Percentiles rank a stretch among this genome's conserved stretches.
phyloP scores from a whole-genome alignment of 805 yeast species.

The Saccharomycopsis oosterbeekiorum region DNA sequence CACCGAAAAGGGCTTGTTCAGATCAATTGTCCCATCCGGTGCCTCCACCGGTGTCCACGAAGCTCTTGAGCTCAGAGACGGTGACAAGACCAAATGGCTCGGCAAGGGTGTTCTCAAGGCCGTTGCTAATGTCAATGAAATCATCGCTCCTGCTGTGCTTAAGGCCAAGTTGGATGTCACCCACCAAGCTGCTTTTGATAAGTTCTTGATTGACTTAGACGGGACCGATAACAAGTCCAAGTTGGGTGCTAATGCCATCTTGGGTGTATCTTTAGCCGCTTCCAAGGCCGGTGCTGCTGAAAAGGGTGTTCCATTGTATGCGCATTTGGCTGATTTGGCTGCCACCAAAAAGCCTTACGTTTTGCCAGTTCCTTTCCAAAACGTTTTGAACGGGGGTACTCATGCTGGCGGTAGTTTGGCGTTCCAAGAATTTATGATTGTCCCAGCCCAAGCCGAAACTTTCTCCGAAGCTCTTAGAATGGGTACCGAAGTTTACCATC shows the following conservation, averaged over 20 bases:
- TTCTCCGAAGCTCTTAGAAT: slow-evolving; percentile 95
- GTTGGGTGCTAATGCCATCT: slow-evolving; percentile 97
- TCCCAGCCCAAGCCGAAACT: slow-evolving; percentile 81
- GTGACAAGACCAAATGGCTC: slow-evolving; percentile 93
- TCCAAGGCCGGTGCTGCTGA: slow-evolving; percentile 98
- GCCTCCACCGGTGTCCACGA: slow-evolving; percentile 99
- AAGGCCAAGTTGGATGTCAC: slow-evolving; percentile 73
- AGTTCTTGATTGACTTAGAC: slow-evolving; percentile 76
- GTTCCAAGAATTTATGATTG: slow-evolving; percentile 99
- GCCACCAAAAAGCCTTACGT: slow-evolving; percentile 67
- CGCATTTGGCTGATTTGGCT: slow-evolving; percentile 77
- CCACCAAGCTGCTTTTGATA: slow-evolving; percentile 81
- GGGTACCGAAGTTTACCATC: slow-evolving; percentile 97
- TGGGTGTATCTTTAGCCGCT: slow-evolving; percentile 95
- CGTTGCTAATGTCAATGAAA: slow-evolving; percentile 87
- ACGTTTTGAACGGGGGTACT: slow-evolving; percentile 98
- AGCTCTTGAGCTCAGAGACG: slow-evolving; percentile 97
- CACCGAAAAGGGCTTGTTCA: slow-evolving; percentile 89
- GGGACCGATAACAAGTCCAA: slow-evolving; percentile 97
- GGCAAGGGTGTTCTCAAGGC: slow-evolving; percentile 99
- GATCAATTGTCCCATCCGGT: slow-evolving; percentile 98
- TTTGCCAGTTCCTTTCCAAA: slow-evolving; percentile 98
- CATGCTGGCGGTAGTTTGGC: slow-evolving; percentile 99
- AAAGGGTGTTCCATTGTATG: slow-evolving; percentile 87
- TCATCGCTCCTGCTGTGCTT: slow-evolving; percentile 90